Percentiles rank a stretch among this genome's conserved stretches.
Evolutionary conservation across 495 filamentous ascomycete genomes (phyloP).

Genomic region (Trichocladium antarcticum): DNA sequence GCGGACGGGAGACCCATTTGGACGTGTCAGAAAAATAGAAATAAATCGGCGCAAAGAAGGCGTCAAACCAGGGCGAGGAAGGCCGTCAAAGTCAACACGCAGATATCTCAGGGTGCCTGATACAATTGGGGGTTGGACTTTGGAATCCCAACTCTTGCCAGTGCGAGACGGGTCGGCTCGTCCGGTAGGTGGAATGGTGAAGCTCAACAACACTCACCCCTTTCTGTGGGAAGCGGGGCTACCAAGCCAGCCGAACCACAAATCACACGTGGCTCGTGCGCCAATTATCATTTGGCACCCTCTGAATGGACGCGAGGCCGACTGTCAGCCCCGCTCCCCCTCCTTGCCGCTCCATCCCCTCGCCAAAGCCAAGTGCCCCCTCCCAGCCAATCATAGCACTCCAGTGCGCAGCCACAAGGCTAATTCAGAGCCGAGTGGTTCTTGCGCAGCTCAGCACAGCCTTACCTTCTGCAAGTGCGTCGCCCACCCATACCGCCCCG

Average conservation of each 20-base stretch:
- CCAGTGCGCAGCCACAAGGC: conserved; percentile 25
- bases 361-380: conserved; percentile 5
- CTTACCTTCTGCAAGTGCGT: conserved; percentile 17
- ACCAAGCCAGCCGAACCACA: background rate
- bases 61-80: no score
- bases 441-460: conserved; percentile 22
- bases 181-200: no score
- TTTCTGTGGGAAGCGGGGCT: background rate
- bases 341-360: background rate
- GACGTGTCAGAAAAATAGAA: no score
- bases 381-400: conserved; percentile 14
- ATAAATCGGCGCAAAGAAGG: no score
- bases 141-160: no score
- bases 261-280: conserved; percentile 17
- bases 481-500: background rate
- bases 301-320: conserved; percentile 16
- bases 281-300: conserved; percentile 7
- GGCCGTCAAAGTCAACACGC: no score
- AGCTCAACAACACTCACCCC: no score
- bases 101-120: no score
- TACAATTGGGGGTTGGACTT: no score
- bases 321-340: conserved; percentile 16
- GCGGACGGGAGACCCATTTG: background rate
- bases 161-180: no score
- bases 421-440: conserved; percentile 26